Conservation (phyloP, 2,329 filamentous ascomycete species). For the Aspergillus flavus region DNA sequence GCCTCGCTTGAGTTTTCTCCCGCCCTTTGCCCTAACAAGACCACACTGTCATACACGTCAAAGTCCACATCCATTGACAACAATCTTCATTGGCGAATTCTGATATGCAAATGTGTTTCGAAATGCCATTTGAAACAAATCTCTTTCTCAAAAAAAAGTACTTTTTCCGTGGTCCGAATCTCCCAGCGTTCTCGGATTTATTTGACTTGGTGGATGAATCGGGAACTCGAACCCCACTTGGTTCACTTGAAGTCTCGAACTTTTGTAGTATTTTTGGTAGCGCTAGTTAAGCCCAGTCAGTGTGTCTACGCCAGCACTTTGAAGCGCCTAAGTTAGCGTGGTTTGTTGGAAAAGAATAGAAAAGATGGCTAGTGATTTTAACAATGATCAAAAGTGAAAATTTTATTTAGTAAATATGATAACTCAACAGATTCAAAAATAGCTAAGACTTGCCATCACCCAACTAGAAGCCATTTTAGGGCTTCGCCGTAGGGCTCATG, state of each 20-base stretch:
- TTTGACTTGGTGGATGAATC: not conserved
- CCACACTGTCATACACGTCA: not conserved
- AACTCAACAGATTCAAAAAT: not conserved
- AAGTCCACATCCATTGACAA: not conserved
- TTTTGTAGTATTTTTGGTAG: not conserved
- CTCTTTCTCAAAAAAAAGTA: not conserved
- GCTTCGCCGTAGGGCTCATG: not conserved
- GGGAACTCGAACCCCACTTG: not conserved
- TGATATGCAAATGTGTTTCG: not conserved
- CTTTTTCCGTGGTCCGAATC: not conserved
- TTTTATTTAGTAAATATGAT: not conserved
- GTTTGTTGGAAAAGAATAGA: not conserved
- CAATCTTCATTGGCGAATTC: not conserved
- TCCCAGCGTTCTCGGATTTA: not conserved
- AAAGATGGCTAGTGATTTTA: not conserved
- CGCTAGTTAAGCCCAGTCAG: not conserved
- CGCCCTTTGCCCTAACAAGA: not conserved
- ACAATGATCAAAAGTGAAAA: not conserved
- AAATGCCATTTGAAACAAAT: not conserved
- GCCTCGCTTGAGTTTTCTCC: conserved; percentile 2
- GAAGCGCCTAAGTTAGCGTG: not conserved
- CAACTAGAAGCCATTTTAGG: not conserved
- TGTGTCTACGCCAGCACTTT: not conserved
- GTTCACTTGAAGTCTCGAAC: not conserved
- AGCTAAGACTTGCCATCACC: not conserved